Conservation (phyloP, 225 moss, liverwort and hornwort species). For the Sphagnum contortum region DNA sequence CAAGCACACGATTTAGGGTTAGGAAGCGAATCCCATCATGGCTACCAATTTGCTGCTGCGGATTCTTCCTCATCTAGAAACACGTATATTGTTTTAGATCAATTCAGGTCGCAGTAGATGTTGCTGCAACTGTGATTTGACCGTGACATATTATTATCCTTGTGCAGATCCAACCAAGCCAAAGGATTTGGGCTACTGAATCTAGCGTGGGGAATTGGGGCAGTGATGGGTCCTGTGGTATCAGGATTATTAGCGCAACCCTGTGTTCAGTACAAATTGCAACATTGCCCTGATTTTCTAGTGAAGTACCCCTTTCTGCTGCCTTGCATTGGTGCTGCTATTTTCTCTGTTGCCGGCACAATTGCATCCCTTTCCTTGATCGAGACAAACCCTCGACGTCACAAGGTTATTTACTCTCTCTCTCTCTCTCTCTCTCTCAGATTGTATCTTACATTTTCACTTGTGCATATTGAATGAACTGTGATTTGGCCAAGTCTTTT, state of each 20-base stretch:
- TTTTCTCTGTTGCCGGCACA: slow-evolving; percentile 45
- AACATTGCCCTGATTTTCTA: slow-evolving; percentile 37
- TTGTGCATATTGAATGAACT: too few relatives aligned
- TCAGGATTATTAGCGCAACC: slow-evolving; percentile 71
- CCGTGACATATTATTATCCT: not conserved
- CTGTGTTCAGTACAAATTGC: slow-evolving; percentile 50
- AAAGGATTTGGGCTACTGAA: slow-evolving; percentile 79
- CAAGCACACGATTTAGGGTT: too few relatives aligned
- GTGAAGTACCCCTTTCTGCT: slow-evolving; percentile 61
- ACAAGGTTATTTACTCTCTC: slow-evolving; percentile 15
- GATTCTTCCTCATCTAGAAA: too few relatives aligned
- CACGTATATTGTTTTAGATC: too few relatives aligned
- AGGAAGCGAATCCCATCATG: too few relatives aligned
- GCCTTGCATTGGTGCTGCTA: slow-evolving; percentile 63
- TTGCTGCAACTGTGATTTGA: too few relatives aligned
- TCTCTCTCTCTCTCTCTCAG: too few relatives aligned
- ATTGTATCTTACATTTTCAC: too few relatives aligned
- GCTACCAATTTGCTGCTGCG: too few relatives aligned
- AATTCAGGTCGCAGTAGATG: too few relatives aligned
- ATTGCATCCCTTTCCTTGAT: slow-evolving; percentile 40
- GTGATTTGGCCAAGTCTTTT: too few relatives aligned
- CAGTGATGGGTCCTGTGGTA: slow-evolving; percentile 61
- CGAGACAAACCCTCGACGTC: slow-evolving; percentile 46
- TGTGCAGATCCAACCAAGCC: slow-evolving; percentile 79
- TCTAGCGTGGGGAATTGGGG: slow-evolving; percentile 81